These are phyloP conservation scores for Patellaria atrata DNA, from an alignment of 495 filamentous ascomycete genomes.

Conservation along the genomic window DNA sequence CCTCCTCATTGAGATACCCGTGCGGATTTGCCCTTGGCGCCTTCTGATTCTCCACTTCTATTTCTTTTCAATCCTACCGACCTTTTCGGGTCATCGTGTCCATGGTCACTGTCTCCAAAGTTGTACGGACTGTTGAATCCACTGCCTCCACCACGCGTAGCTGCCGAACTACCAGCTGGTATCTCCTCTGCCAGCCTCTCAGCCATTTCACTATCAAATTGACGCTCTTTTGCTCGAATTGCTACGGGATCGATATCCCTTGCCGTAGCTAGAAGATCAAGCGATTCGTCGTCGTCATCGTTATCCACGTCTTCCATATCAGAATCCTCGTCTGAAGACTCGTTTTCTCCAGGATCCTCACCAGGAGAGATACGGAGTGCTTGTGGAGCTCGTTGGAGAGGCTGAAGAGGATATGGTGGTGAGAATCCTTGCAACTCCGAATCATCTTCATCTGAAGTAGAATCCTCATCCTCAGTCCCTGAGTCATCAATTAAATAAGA, in stretches of 20 bases:
- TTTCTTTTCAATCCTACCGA: too few species aligned
- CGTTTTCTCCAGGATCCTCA: too few species aligned
- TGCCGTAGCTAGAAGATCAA: slow-evolving; percentile 26
- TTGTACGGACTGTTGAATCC: slow-evolving; percentile 29
- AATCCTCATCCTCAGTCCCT: slow-evolving; percentile 1
- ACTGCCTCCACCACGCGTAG: slow-evolving; percentile 28
- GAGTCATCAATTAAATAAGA: slow-evolving; percentile 20
- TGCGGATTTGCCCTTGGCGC: too few species aligned
- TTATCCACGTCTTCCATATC: slow-evolving; percentile 5
- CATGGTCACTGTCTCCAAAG: neutral
- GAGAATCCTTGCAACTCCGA: neutral
- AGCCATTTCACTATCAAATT: slow-evolving; percentile 25
- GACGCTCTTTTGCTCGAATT: slow-evolving; percentile 19
- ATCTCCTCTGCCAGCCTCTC: slow-evolving; percentile 29
- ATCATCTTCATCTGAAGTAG: slow-evolving; percentile 1
- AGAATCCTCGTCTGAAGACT: too few species aligned
- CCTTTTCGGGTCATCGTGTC: neutral
- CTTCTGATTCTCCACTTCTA: too few species aligned
- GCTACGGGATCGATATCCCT: slow-evolving; percentile 21
- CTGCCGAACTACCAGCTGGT: slow-evolving; percentile 28
- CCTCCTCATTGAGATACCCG: too few species aligned
- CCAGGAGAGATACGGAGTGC: too few species aligned
- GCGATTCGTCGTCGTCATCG: slow-evolving; percentile 13
- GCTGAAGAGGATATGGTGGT: too few species aligned
- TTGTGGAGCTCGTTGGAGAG: too few species aligned